Evolutionary conservation across 768 basidiomycete genomes (phyloP).

Genomic region (Strobilomyces echinocephalus): DNA sequence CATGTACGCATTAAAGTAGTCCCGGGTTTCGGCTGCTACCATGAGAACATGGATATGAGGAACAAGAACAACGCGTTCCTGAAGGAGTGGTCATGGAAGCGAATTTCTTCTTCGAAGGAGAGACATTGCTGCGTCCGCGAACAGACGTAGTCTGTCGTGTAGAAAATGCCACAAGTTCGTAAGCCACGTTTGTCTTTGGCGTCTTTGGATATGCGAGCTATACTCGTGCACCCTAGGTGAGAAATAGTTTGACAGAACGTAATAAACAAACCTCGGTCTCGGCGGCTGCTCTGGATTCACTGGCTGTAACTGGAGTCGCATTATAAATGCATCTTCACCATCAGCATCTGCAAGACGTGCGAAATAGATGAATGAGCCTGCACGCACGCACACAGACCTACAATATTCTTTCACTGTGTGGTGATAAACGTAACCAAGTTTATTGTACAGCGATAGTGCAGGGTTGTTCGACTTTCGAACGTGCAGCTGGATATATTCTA

Average conservation of each 20-base stretch:
- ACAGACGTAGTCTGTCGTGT: conserved; percentile 6
- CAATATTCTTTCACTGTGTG: conserved; percentile 21
- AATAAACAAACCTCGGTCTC: conserved; percentile 12
- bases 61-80: neutral
- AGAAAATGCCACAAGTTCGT: conserved; percentile 9
- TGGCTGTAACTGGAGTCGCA: conserved; percentile 16
- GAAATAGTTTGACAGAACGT: neutral
- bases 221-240: neutral
- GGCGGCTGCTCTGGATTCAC: neutral
- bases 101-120: conserved; percentile 11
- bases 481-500: conserved; percentile 25
- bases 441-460: conserved; percentile 21
- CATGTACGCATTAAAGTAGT: too few species aligned
- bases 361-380: neutral
- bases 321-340: conserved; percentile 23
- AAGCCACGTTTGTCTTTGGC: conserved; percentile 12
- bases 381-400: conserved; percentile 11
- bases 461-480: conserved; percentile 28
- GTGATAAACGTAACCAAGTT: conserved; percentile 22
- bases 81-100: conserved; percentile 6
- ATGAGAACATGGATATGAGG: neutral
- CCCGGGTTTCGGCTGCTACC: neutral
- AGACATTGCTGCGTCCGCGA: conserved; percentile 8
- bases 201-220: conserved; percentile 5
- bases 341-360: conserved; percentile 19